phyloP scores from a whole-genome alignment of 2,329 filamentous ascomycete species.

The Botrytis fragariae region DNA sequence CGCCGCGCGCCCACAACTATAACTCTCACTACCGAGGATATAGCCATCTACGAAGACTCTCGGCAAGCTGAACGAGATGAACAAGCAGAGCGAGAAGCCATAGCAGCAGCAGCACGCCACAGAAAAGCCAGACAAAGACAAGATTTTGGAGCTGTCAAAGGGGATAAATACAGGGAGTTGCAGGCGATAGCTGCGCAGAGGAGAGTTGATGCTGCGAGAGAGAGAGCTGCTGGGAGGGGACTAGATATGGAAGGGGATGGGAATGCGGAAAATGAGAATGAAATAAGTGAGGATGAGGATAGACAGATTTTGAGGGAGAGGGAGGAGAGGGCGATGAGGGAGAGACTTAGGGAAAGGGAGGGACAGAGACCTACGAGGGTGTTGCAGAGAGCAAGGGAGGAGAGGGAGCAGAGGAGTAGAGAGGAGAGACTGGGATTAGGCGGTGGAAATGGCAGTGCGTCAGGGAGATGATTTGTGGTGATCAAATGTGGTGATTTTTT shows the following conservation, averaged over 20 bases:
- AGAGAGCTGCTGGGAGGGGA: not conserved
- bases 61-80: constrained; percentile 36
- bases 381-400: constrained; percentile 28
- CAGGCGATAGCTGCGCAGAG: constrained; percentile 19
- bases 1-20: constrained; percentile 67
- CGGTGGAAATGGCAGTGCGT: constrained; percentile 26
- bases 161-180: not conserved
- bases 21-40: constrained; percentile 65
- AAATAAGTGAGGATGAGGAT: constrained; percentile 20
- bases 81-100: constrained; percentile 22
- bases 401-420: constrained; percentile 34
- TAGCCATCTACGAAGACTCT: constrained; percentile 66
- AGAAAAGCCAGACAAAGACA: not conserved
- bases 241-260: not conserved
- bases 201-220: constrained; percentile 20
- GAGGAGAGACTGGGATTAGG: constrained; percentile 41
- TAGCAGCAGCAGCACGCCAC: not conserved
- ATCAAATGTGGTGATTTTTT: not conserved
- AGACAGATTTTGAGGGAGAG: constrained; percentile 21
- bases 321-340: not conserved
- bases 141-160: not conserved
- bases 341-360: constrained; percentile 25
- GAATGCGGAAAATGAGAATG: constrained; percentile 12
- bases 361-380: constrained; percentile 24
- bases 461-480: not conserved